Evolutionary conservation across 768 basidiomycete species (phyloP).

Genomic region (Rhodotorula sphaerocarpa): DNA sequence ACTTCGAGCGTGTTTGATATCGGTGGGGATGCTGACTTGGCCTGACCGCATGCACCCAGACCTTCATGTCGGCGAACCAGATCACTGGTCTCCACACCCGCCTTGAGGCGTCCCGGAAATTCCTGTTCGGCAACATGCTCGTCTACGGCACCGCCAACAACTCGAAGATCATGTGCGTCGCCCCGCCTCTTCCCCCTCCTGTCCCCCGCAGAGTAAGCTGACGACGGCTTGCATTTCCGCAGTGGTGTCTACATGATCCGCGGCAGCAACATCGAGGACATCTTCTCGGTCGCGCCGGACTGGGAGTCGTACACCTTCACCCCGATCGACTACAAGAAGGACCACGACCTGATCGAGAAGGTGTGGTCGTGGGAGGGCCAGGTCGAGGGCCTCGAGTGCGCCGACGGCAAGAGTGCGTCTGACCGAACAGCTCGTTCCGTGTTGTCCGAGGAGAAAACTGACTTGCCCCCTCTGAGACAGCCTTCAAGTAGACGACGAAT

Average conservation of each 20-base stretch:
- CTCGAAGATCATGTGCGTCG: conserved; percentile 55
- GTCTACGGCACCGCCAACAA: conserved; percentile 75
- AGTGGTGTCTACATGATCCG: conserved; percentile 72
- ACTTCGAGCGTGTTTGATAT: no score
- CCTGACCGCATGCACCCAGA: conserved; percentile 33
- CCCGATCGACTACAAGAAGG: conserved; percentile 59
- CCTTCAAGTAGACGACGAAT: conserved; percentile 3
- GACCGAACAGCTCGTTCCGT: no score
- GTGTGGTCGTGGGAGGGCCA: conserved; percentile 90
- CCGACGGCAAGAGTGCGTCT: conserved; percentile 40
- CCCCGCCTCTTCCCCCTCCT: conserved; percentile 46
- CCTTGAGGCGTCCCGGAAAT: conserved; percentile 81
- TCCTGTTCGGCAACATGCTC: conserved; percentile 85
- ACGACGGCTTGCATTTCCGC: not conserved
- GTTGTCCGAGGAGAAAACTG: not conserved
- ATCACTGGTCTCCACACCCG: conserved; percentile 93
- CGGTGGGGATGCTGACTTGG: not conserved
- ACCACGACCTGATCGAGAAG: conserved; percentile 86
- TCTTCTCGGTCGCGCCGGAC: conserved; percentile 46
- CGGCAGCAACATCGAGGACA: conserved; percentile 49
- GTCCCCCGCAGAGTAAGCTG: conserved; percentile 34
- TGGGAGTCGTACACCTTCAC: conserved; percentile 71
- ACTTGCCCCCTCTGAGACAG: not conserved
- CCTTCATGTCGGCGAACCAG: conserved; percentile 91
- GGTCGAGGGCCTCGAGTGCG: conserved; percentile 47